phyloP scores from a whole-genome alignment of 148 eudicot genomes.

The Chenopodium suecicum region DNA sequence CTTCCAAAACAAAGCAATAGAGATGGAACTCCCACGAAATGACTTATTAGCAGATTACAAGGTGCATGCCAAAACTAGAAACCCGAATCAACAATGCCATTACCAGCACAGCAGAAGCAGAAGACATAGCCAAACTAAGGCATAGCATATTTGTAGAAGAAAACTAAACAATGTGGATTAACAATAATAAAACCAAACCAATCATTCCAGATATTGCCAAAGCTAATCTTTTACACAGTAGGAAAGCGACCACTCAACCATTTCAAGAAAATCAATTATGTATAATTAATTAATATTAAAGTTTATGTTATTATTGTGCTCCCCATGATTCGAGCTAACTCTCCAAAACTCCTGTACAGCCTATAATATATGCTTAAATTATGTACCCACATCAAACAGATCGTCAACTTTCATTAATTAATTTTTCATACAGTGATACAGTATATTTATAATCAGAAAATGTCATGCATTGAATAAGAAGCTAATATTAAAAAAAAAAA shows the following conservation, averaged over 20 bases:
- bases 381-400: not conserved
- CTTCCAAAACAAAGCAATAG: not conserved
- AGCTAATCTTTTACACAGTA: constrained; percentile 25
- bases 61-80: not conserved
- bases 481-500: too few species aligned
- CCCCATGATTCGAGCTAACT: constrained; percentile 26
- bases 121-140: not conserved
- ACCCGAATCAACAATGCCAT: constrained; percentile 10
- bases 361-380: not conserved
- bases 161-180: not conserved
- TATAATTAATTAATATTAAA: constrained; percentile 22
- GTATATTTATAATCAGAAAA: too few species aligned
- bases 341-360: constrained; percentile 13
- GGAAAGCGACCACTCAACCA: constrained; percentile 36
- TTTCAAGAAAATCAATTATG: constrained; percentile 5
- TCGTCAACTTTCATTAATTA: constrained; percentile 4
- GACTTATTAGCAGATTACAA: not conserved
- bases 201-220: constrained; percentile 19
- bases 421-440: not conserved
- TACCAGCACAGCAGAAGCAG: not conserved
- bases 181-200: constrained; percentile 12
- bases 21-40: not conserved
- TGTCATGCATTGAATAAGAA: too few species aligned
- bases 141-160: not conserved
- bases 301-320: constrained; percentile 27